Evolutionary conservation across 164 flowering plant species (phyloP).

Genomic region (Brasenia schreberi): DNA sequence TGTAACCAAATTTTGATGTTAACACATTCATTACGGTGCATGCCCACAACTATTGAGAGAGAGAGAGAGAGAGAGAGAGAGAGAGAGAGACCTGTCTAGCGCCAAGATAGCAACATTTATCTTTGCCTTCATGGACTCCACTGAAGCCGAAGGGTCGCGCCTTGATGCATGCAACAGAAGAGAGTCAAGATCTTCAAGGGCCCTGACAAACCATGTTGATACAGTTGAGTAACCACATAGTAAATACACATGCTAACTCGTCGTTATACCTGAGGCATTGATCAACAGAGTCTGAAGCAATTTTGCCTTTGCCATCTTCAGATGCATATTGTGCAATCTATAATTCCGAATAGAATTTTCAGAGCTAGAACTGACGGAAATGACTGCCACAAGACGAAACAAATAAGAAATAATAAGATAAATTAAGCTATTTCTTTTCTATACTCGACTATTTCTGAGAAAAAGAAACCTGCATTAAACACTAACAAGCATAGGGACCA

Average conservation of each 20-base stretch:
- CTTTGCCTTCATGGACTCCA: constrained; percentile 54
- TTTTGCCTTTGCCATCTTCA: constrained; percentile 59
- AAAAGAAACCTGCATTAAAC: too few species aligned
- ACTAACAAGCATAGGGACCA: too few species aligned
- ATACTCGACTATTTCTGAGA: too few species aligned
- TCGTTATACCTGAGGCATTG: constrained; percentile 69
- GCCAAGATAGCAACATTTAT: constrained; percentile 43
- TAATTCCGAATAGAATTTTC: constrained; percentile 17
- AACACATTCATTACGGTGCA: too few species aligned
- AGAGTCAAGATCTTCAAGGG: constrained; percentile 85
- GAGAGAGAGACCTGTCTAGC: constrained; percentile 46
- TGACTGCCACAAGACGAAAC: constrained; percentile 6
- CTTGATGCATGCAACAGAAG: constrained; percentile 72
- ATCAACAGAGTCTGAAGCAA: constrained; percentile 60
- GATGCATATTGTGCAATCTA: constrained; percentile 96
- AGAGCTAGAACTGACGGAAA: constrained; percentile 10
- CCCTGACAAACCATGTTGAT: constrained; percentile 23
- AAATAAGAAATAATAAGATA: neutral
- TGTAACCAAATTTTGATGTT: too few species aligned
- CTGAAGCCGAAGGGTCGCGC: constrained; percentile 45
- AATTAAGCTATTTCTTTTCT: neutral
- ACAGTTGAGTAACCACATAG: neutral
- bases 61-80: constrained; percentile 8
- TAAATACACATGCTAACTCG: neutral
- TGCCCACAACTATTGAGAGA: neutral